Evolutionary conservation across 1,139 yeast species (phyloP).

Genomic region (Zhuliangozyma blackwelliae): DNA sequence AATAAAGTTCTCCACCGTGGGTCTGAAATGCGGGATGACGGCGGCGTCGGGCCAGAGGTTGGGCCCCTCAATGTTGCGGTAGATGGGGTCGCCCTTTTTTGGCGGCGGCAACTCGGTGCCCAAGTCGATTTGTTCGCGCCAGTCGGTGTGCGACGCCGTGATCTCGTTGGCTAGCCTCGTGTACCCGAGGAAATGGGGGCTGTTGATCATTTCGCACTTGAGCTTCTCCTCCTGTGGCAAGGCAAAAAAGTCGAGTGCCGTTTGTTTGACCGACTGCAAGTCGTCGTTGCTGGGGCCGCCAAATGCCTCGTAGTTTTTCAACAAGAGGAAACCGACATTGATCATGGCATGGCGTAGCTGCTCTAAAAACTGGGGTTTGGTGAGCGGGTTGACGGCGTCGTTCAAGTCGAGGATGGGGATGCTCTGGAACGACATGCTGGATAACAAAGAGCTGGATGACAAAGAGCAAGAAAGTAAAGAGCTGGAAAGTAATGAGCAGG

Average conservation of each 20-base stretch:
- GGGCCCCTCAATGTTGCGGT: conserved; percentile 62
- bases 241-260: conserved; percentile 48
- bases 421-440: conserved; percentile 21
- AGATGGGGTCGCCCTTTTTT: conserved; percentile 41
- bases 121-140: conserved; percentile 67
- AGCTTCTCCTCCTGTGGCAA: conserved; percentile 51
- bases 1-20: conserved; percentile 42
- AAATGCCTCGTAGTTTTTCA: conserved; percentile 37
- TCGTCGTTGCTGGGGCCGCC: conserved; percentile 31
- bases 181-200: conserved; percentile 67
- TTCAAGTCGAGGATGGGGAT: conserved; percentile 36
- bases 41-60: conserved; percentile 54
- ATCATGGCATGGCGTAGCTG: conserved; percentile 53
- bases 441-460: neutral
- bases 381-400: conserved; percentile 30
- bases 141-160: conserved; percentile 55
- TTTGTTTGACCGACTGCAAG: conserved; percentile 35
- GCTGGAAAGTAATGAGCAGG: too few relatives aligned
- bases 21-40: conserved; percentile 48
- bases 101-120: conserved; percentile 59
- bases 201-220: conserved; percentile 55
- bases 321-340: conserved; percentile 57
- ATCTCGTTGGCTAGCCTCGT: conserved; percentile 63
- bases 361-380: conserved; percentile 40
- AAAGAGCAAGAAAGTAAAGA: too few relatives aligned